Evolutionary conservation across 306 rosid species (phyloP).

Genomic region (Casuarina equisetifolia): DNA sequence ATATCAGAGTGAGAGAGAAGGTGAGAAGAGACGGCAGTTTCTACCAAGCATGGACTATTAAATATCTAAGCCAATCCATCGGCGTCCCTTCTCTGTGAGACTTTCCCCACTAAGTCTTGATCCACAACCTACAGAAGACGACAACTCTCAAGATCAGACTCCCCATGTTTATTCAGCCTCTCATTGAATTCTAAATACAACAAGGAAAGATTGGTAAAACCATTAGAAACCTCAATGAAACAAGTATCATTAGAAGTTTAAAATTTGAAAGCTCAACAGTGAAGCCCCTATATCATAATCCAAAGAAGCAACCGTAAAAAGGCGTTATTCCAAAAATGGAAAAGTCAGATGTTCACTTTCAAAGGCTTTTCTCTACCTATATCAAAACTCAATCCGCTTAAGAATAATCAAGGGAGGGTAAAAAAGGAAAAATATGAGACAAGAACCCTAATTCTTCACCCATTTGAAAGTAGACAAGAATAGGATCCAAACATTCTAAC

Average conservation of each 20-base stretch:
- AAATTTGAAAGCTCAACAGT: no score
- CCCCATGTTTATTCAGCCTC: not conserved
- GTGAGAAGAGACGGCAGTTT: not conserved
- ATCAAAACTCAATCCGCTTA: not conserved
- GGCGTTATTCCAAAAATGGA: no score
- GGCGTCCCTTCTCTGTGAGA: constrained; percentile 70
- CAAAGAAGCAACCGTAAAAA: not conserved
- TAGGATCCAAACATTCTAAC: not conserved
- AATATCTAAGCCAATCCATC: constrained; percentile 92
- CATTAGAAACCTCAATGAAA: not conserved
- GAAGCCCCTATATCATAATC: not conserved
- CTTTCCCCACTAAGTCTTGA: constrained; percentile 96
- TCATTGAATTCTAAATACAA: not conserved
- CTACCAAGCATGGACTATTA: constrained; percentile 89
- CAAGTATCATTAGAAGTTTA: not conserved
- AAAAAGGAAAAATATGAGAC: not conserved
- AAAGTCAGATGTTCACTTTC: not conserved
- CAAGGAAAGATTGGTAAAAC: not conserved
- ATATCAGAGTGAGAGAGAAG: not conserved
- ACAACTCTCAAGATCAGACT: not conserved
- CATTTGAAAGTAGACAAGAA: not conserved
- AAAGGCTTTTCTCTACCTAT: not conserved
- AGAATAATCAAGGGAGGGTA: not conserved
- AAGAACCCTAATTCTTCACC: not conserved
- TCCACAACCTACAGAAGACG: constrained; percentile 68